phyloP scores from a whole-genome alignment of 169 alveolate species.

The Babesia sp. region DNA sequence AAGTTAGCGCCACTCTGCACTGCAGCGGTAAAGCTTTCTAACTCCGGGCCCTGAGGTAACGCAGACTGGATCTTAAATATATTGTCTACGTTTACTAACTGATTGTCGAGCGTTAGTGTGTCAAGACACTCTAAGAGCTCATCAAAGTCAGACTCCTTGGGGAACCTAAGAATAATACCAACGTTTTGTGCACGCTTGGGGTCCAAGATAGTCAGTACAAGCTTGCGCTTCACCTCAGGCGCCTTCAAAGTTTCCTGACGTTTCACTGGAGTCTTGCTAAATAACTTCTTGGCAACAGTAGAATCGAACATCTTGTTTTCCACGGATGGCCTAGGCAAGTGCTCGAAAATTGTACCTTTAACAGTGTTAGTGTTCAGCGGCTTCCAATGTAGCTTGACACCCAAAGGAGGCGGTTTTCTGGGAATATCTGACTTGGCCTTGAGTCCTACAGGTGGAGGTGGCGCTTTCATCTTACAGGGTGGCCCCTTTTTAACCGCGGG shows the following conservation, averaged over 20 bases:
- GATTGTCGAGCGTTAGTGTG: constrained; percentile 43
- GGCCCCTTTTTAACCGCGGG: constrained; percentile 19
- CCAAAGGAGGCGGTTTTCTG: constrained; percentile 53
- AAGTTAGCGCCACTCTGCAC: neutral
- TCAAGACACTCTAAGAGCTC: constrained; percentile 61
- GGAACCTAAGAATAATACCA: constrained; percentile 73
- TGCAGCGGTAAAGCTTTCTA: constrained; percentile 1
- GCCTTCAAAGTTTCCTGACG: constrained; percentile 33
- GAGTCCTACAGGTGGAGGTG: constrained; percentile 11
- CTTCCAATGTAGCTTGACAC: constrained; percentile 64
- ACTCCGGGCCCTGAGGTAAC: constrained; percentile 12
- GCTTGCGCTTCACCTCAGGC: constrained; percentile 46
- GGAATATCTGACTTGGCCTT: neutral
- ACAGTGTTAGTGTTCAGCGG: constrained; percentile 37
- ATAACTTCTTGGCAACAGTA: constrained; percentile 32
- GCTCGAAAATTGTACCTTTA: constrained; percentile 56
- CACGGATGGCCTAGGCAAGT: constrained; percentile 6
- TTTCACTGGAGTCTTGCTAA: constrained; percentile 42
- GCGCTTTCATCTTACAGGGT: constrained; percentile 30
- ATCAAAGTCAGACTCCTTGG: constrained; percentile 65
- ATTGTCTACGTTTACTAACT: constrained; percentile 20
- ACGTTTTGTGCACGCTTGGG: constrained; percentile 75
- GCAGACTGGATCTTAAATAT: constrained; percentile 43
- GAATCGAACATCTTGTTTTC: constrained; percentile 31
- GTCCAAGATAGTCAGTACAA: constrained; percentile 62